Evolutionary conservation across 2,329 filamentous ascomycete genomes (phyloP).

Genomic region (Fusarium tricinctum): DNA sequence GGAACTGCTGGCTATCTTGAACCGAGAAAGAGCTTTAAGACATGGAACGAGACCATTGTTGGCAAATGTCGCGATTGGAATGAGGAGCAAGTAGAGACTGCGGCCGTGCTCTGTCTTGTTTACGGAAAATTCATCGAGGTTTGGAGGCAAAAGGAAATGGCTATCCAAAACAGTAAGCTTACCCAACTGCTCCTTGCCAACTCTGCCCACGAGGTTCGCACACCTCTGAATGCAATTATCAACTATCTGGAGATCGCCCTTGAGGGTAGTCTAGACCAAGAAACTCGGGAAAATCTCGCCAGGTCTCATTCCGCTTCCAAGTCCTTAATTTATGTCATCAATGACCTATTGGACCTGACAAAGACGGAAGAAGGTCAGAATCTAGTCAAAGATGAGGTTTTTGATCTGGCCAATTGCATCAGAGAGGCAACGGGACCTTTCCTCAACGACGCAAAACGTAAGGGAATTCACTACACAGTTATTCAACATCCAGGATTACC

Average conservation of each 20-base stretch:
- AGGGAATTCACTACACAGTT: conserved; percentile 79
- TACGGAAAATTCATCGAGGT: conserved; percentile 94
- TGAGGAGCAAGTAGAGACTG: conserved; percentile 90
- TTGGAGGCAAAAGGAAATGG: conserved; percentile 91
- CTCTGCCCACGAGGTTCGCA: conserved; percentile 91
- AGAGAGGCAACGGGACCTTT: conserved; percentile 84
- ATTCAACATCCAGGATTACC: conserved; percentile 78
- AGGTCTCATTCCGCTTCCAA: conserved; percentile 93
- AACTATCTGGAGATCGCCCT: conserved; percentile 94
- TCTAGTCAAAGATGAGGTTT: conserved; percentile 83
- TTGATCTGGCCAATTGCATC: conserved; percentile 79
- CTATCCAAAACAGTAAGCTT: conserved; percentile 83
- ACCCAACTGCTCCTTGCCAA: conserved; percentile 85
- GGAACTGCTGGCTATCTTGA: conserved; percentile 82
- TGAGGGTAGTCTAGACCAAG: conserved; percentile 82
- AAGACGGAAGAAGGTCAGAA: conserved; percentile 87
- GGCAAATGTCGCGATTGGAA: conserved; percentile 90
- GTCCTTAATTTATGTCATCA: conserved; percentile 93
- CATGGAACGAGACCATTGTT: conserved; percentile 84
- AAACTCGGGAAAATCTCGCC: conserved; percentile 86
- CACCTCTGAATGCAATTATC: conserved; percentile 92
- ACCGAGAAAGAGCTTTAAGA: conserved; percentile 82
- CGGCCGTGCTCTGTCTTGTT: conserved; percentile 87
- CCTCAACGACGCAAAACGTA: conserved; percentile 79
- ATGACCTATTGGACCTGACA: conserved; percentile 88